Conservation (phyloP, 345 rosid genomes). For the Salix purpurea region DNA sequence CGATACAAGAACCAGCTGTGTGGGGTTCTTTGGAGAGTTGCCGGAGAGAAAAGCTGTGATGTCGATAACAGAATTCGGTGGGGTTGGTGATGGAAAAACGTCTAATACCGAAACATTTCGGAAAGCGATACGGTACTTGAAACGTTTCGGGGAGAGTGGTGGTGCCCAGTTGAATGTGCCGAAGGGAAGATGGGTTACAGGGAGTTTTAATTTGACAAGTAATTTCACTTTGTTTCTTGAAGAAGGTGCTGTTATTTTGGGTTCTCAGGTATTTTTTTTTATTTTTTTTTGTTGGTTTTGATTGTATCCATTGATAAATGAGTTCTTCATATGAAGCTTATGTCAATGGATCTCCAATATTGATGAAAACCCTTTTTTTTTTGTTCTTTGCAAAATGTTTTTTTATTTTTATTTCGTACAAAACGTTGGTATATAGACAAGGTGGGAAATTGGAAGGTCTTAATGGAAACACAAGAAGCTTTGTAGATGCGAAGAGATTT, state of each 20-base stretch:
- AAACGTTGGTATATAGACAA: background rate
- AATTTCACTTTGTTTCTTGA: conserved; percentile 86
- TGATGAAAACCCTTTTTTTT: background rate
- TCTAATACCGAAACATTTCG: conserved; percentile 75
- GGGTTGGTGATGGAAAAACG: conserved; percentile 76
- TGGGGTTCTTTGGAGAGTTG: conserved; percentile 22
- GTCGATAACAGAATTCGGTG: conserved; percentile 82
- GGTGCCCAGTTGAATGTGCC: conserved; percentile 85
- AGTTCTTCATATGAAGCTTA: background rate
- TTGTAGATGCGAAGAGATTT: background rate
- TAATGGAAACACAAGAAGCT: background rate
- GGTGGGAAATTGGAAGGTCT: background rate
- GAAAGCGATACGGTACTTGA: conserved; percentile 55
- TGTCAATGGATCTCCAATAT: background rate
- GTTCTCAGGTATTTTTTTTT: conserved; percentile 58
- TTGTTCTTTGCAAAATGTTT: too few relatives aligned
- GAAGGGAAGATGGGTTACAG: conserved; percentile 75
- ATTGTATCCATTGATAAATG: background rate
- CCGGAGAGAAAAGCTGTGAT: conserved; percentile 48
- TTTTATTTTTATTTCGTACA: too few relatives aligned
- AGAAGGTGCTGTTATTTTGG: conserved; percentile 72
- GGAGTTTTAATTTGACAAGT: conserved; percentile 90
- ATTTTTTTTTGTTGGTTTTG: background rate
- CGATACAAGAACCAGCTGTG: conserved; percentile 33
- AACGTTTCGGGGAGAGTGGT: conserved; percentile 39